Evolutionary conservation across 2,329 filamentous ascomycete genomes (phyloP).

Genomic region (Fusarium musae): DNA sequence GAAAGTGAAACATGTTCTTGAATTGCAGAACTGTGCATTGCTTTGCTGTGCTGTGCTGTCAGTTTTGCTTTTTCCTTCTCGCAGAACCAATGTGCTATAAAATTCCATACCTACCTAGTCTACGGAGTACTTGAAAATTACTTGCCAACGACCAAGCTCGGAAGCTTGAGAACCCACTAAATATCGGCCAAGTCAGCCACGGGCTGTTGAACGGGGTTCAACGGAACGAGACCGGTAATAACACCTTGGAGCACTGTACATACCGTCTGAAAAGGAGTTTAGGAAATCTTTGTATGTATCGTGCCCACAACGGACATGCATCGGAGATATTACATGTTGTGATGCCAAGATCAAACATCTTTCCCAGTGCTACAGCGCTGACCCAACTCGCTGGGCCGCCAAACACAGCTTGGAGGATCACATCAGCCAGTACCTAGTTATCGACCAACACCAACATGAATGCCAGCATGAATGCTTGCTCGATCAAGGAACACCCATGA

Average conservation of each 20-base stretch:
- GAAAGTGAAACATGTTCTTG: not conserved
- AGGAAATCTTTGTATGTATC: not conserved
- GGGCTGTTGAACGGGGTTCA: not conserved
- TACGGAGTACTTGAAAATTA: not conserved
- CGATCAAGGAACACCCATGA: constrained; percentile 11
- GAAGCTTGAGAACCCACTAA: not conserved
- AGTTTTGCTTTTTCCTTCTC: not conserved
- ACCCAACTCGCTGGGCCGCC: not conserved
- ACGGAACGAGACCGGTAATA: not conserved
- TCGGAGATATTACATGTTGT: constrained; percentile 11
- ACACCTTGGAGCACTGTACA: no score
- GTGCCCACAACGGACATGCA: constrained; percentile 15
- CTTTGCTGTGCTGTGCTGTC: not conserved
- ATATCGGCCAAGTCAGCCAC: constrained; percentile 1
- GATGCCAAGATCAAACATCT: constrained; percentile 10
- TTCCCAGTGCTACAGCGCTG: not conserved
- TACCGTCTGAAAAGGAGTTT: not conserved
- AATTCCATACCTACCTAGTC: not conserved
- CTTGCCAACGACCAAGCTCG: not conserved
- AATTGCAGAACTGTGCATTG: not conserved
- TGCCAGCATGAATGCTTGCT: not conserved
- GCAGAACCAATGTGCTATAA: not conserved
- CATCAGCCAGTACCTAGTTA: not conserved
- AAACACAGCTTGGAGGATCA: not conserved
- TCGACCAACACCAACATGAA: not conserved